Conservation (phyloP, 139 green algal species). For the Trebouxia sp. region DNA sequence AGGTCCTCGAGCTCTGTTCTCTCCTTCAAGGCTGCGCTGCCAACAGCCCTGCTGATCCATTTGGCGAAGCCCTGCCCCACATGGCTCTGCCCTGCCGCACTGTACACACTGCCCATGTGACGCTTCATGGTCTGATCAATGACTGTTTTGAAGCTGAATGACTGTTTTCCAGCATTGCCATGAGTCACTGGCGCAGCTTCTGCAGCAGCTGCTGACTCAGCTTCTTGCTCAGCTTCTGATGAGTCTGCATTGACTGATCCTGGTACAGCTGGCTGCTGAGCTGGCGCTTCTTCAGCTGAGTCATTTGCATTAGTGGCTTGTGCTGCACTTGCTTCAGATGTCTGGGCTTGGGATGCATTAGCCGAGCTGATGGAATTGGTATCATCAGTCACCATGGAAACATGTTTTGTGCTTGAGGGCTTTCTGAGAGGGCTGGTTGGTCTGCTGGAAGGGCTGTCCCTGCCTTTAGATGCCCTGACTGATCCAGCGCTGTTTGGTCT, state of each 20-base stretch:
- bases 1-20: conserved; percentile 12
- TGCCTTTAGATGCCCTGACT: background rate
- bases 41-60: conserved; percentile 1
- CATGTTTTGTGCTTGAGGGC: background rate
- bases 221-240: background rate
- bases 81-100: no score
- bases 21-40: background rate
- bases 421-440: background rate
- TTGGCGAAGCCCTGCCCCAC: conserved; percentile 12
- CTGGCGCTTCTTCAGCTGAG: background rate
- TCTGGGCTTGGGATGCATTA: background rate
- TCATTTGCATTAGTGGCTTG: background rate
- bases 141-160: background rate
- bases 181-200: background rate
- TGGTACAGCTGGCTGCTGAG: background rate
- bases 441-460: background rate
- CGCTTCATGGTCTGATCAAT: conserved; percentile 1
- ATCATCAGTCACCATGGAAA: background rate
- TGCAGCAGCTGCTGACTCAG: background rate
- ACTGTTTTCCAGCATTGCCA: background rate
- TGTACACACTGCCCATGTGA: background rate
- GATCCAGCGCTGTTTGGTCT: background rate
- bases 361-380: no score
- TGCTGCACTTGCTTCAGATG: background rate
- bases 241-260: background rate